Evolutionary conservation across 1,284 basidiomycete genomes (phyloP).

Genomic region (Afroboletus lepidellus): DNA sequence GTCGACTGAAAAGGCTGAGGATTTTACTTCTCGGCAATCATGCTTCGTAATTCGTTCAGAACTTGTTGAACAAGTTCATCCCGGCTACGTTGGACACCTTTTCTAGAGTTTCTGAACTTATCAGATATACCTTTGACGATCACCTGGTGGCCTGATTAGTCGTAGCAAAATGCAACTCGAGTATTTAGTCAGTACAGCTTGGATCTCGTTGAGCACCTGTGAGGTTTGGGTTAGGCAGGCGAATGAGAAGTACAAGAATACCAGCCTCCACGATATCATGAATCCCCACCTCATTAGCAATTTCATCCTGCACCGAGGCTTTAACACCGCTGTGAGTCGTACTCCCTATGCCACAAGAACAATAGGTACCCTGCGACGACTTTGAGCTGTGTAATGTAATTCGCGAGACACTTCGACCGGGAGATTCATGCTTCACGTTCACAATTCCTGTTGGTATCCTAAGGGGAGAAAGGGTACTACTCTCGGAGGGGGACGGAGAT

Average conservation of each 20-base stretch:
- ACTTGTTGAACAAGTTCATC: conserved; percentile 43
- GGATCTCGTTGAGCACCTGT: conserved; percentile 34
- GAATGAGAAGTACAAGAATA: background rate
- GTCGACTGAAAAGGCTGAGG: background rate
- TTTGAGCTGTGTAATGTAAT: conserved; percentile 1
- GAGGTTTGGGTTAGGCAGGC: background rate
- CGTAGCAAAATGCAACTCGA: conserved; percentile 1
- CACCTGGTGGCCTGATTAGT: conserved; percentile 33
- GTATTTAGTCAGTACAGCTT: conserved; percentile 34
- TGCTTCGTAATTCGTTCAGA: conserved; percentile 37
- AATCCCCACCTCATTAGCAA: conserved; percentile 18
- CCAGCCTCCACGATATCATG: conserved; percentile 31
- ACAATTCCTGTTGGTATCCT: conserved; percentile 7
- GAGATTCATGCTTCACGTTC: background rate
- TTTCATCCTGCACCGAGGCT: background rate
- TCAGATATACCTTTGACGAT: conserved; percentile 43
- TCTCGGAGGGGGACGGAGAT: conserved; percentile 3
- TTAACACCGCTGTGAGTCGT: background rate
- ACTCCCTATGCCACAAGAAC: background rate
- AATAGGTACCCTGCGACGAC: conserved; percentile 7
- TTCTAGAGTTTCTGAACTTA: conserved; percentile 41
- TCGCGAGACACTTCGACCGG: background rate
- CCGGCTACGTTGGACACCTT: conserved; percentile 41
- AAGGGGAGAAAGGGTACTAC: conserved; percentile 18
- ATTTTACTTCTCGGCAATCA: conserved; percentile 19